Evolutionary conservation across 345 rosid species (phyloP), one percentile per base, ranked within the genome.

Genomic region (Ceriops zippeliana): DNA sequence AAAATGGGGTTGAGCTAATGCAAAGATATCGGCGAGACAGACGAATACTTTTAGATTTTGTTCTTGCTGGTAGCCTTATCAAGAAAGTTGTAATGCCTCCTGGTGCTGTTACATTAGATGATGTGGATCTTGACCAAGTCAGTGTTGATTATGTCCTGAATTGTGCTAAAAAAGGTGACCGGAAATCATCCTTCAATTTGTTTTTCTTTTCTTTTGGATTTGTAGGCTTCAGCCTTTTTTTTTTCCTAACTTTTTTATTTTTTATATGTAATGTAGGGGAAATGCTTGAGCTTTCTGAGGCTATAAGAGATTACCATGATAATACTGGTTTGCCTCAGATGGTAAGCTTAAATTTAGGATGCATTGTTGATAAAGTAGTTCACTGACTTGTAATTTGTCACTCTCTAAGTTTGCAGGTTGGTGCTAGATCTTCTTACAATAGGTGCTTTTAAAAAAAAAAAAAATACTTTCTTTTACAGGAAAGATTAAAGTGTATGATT

Each of bases 41-140:
- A 80, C 86, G 83, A 5, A 68, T 87, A 51, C 96, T 95, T 58
- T 78, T 95, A 73, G 95, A 90, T 77, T 95, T 87, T 74, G 80
- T 95, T 66, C 85, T 91, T 62, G 86, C 96, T 5, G 96, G 96
- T 58, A 90, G 89, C 79, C 78, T 95, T 72, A 84, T 95, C 64
- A 91, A 87, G 93, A 91, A 91, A 81, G 99, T 95, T 52, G 83
- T 84, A 37, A 90, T 95, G 96, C 98, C 99, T 71, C 98, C 99
- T 66, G 99, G 99, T 20, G 98, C 99, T 1, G 93, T 91, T 56
- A 88, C 96, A 38, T 82, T 95, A 1, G 99, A 91, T 75, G 99
- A 95, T 69, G 97, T 95, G 60, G 99, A 95, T 87, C 86, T 95
- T 47, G 98, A 95, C 75, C 99, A 91, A 95, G 96, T 95, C 79